These are phyloP conservation scores for Myotisia sp. DNA, from an alignment of 2,329 filamentous ascomycete species.

Conservation along the genomic window DNA sequence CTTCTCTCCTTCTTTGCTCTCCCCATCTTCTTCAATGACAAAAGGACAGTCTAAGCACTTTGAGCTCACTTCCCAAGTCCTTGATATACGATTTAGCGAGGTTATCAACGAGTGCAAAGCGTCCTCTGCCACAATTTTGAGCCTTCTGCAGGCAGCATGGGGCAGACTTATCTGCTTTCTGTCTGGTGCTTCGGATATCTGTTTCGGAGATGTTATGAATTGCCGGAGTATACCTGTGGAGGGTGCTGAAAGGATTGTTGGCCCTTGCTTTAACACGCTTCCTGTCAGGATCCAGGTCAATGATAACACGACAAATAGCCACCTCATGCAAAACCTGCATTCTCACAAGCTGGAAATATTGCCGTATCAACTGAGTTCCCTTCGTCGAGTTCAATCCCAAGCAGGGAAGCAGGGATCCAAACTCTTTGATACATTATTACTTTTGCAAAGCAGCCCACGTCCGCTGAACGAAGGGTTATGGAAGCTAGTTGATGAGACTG, in stretches of 20 bases:
- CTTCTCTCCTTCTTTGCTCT: constrained; percentile 32
- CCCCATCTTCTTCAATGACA: constrained; percentile 1
- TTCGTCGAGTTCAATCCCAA: constrained; percentile 54
- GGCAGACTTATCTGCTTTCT: constrained; percentile 46
- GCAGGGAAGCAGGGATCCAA: constrained; percentile 33
- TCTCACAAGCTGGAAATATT: constrained; percentile 47
- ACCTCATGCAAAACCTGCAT: constrained; percentile 49
- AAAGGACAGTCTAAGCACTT: background rate
- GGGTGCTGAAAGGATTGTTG: constrained; percentile 57
- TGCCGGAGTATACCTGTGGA: constrained; percentile 56
- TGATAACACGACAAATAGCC: constrained; percentile 35
- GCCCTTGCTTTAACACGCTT: constrained; percentile 83
- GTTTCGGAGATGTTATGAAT: constrained; percentile 76
- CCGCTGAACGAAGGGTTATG: constrained; percentile 37
- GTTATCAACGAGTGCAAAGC: constrained; percentile 39
- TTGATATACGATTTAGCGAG: constrained; percentile 17
- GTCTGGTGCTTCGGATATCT: constrained; percentile 49
- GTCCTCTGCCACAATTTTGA: constrained; percentile 48
- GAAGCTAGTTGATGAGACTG: constrained; percentile 37
- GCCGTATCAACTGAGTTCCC: constrained; percentile 57
- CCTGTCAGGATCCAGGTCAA: constrained; percentile 50
- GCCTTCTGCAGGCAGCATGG: constrained; percentile 61
- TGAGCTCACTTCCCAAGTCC: constrained; percentile 14
- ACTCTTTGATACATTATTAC: constrained; percentile 67
- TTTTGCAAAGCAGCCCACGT: constrained; percentile 52